A percentile compares a stretch with the other conserved stretches of the same genome.
Evolutionary conservation across 805 yeast genomes (phyloP).

Genomic region (Maudiozyma barnettii): DNA sequence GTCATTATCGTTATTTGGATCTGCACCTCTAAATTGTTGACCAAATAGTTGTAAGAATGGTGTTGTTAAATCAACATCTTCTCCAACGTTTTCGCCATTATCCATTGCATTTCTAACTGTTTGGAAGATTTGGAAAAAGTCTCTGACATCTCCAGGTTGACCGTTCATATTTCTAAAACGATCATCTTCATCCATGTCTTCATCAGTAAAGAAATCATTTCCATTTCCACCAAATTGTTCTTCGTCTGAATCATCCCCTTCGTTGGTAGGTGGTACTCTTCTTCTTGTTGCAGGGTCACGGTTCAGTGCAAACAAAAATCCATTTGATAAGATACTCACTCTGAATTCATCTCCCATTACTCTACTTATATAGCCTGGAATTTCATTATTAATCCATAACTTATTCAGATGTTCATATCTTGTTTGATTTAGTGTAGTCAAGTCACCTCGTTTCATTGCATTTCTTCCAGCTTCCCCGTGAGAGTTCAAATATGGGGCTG

Average conservation of each 20-base stretch:
- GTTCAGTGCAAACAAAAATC: constrained; percentile 20
- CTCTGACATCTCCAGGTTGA: constrained; percentile 16
- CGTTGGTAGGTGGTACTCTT: constrained; percentile 8
- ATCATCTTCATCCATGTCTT: constrained; percentile 5
- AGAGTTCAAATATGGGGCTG: constrained; percentile 62
- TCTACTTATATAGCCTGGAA: constrained; percentile 40
- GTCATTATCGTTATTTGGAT: constrained; percentile 3
- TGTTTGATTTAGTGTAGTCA: constrained; percentile 42
- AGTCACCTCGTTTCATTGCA: constrained; percentile 43
- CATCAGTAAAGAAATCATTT: constrained; percentile 11
- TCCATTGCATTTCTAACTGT: constrained; percentile 18
- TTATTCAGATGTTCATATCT: constrained; percentile 50
- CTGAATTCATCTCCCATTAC: constrained; percentile 29
- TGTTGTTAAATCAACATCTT: constrained; percentile 11
- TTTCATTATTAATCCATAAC: constrained; percentile 53
- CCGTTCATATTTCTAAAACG: constrained; percentile 9
- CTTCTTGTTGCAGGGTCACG: constrained; percentile 19
- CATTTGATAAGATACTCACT: constrained; percentile 21
- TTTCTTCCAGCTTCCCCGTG: constrained; percentile 67
- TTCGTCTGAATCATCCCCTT: constrained; percentile 13
- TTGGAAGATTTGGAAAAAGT: constrained; percentile 21
- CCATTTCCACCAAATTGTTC: constrained; percentile 18
- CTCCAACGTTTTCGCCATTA: constrained; percentile 12
- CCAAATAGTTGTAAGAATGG: constrained; percentile 18
- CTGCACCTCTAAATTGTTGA: constrained; percentile 14